Evolutionary conservation across 192 early-diverging fungal species (phyloP), one percentile per base, ranked within the genome.

Genomic region (Oehlia diaphana): DNA sequence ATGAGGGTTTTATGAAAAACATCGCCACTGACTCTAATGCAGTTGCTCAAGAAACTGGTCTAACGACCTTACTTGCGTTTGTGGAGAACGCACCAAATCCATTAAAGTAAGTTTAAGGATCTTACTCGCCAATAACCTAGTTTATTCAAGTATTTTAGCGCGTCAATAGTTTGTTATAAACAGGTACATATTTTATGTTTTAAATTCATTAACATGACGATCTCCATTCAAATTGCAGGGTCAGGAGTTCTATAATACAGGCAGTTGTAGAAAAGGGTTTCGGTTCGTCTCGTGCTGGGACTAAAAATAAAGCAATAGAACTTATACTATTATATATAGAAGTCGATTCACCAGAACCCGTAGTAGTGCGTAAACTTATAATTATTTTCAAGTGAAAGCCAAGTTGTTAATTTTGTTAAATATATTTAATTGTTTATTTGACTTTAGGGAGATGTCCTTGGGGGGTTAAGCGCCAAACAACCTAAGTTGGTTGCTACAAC

Each of bases 221-320:
- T 80, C 16, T 63, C 8, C 26, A 35, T 44, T 37, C 73, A 68
- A 47, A 42, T 44, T 71, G 66, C 50, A 93, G 93, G 72, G 89
- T 89, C 42, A 91, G 94, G 74, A 88, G 89, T 76, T 84, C 90
- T 21, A 84, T 96, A 14, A 87, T 94, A 23, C 90, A 93, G 4
- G 88, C 93, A 26, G 82, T 95, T 44, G 93, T 97, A 58, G 93
- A 96, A 47, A 99, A 99, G 79, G 92, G 95, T 72, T 82, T 99
- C 2, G 90, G 94, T 10, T 91, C 95, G 2, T 92, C 93, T 26
- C 91, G 95, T 64, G 87, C 95, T 0, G 91, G 91, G 19, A 97
- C 95, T 37, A 94, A 94, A 69, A 82, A 88, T 63, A 91, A 91
- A 77, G 91, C 92, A 21, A 75, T 92, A 47, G 96, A 99, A 53